Base-by-base conservation (phyloP, 106 monocot genomes). In the Allium fistulosum region DNA sequence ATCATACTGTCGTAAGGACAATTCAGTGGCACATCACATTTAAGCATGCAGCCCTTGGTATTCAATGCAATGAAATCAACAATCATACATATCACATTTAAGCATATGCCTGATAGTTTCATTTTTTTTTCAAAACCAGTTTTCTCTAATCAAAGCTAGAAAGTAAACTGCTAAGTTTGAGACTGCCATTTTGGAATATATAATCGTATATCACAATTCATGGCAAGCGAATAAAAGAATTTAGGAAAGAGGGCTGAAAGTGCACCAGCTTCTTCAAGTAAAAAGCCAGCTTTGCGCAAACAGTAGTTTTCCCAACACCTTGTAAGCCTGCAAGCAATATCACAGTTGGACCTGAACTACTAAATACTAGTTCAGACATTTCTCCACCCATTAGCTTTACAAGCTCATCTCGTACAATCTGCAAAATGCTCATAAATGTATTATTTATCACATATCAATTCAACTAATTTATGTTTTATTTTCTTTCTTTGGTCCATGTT, bases 231-330 rank as follows among this genome's bases (percentile, higher is more conserved):
- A 37, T 37, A 37, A 37, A 37, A 37, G 37, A 37, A 37, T 46
- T 53, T 59, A 45, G 12, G 46, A 65, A 62, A 67, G 47, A 61
- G 16, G 63, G 0, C 16, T 4, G 51, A 45, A 62, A 81, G 26
- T 59, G 47, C 63, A 95, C 95, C 91, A 96, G 81, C 71, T 96
- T 96, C 70, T 96, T 96, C 48, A 96, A 71, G 74, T 96, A 96
- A 63, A 88, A 86, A 12, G 92, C 88, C 66, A 96, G 92, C 72
- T 96, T 96, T 71, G 85, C 88, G 72, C 88, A 88, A 77, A 96
- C 92, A 47, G 96, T 92, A 53, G 96, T 96, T 76, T 96, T 96
- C 52, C 96, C 96, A 79, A 96, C 96, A 74, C 96, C 96, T 82
- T 96, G 96, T 15, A 96, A 70, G 15, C 96, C 96, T n/a, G 96